A percentile compares a stretch with the other conserved stretches of the same genome.
Conservation (phyloP, 306 rosid species). For the Quercus glauca region DNA sequence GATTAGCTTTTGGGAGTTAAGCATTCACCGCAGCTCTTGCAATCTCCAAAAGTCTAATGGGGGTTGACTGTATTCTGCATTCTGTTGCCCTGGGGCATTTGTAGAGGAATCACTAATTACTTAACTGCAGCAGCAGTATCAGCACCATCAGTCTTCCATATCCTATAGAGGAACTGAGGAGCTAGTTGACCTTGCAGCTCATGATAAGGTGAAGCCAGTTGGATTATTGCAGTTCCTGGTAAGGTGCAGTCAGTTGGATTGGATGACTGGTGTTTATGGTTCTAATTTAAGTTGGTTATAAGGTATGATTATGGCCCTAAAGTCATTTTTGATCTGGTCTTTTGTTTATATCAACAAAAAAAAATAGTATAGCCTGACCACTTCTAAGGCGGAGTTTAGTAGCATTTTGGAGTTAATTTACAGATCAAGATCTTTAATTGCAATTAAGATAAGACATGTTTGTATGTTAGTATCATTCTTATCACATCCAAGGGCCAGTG, state of each 20-base stretch:
- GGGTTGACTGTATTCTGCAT: background rate
- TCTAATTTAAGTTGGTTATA: background rate
- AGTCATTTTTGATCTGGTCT: background rate
- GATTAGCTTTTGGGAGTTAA: background rate
- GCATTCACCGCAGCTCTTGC: background rate
- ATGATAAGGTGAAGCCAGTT: background rate
- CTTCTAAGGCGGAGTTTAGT: background rate
- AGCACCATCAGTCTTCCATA: background rate
- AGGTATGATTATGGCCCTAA: background rate
- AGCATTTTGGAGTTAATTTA: background rate
- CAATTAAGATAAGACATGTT: background rate
- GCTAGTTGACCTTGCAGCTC: background rate
- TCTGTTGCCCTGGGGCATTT: background rate
- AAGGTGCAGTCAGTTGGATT: background rate
- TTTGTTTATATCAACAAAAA: background rate
- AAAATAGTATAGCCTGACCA: background rate
- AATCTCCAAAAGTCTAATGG: no score
- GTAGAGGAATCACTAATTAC: no score
- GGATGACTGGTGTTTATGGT: background rate
- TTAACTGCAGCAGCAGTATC: background rate
- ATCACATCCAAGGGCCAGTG: background rate
- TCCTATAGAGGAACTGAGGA: background rate
- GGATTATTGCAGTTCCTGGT: background rate
- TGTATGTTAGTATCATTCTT: no score
- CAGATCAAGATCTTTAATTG: background rate